Percentiles rank a stretch among this genome's conserved stretches.
Evolutionary conservation across 2,329 filamentous ascomycete species (phyloP).

Genomic region (Trichophyton equinum): DNA sequence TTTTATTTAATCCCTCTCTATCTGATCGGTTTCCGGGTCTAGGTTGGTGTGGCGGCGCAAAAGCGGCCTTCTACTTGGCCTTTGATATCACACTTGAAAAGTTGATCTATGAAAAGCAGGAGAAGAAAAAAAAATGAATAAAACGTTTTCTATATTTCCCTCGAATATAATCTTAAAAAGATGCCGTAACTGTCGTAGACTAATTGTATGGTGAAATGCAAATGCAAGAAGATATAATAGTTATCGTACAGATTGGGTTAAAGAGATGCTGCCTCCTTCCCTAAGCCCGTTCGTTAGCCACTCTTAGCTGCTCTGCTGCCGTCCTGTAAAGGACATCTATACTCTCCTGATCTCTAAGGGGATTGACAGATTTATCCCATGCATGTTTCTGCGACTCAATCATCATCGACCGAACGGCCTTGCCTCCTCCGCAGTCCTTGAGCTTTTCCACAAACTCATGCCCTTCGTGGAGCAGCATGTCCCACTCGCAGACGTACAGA

Average conservation of each 20-base stretch:
- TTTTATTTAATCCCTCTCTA: background rate
- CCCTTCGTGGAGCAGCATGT: slow-evolving; percentile 53
- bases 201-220: background rate
- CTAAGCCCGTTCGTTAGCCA: slow-evolving; percentile 20
- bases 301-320: slow-evolving; percentile 33
- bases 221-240: background rate
- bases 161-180: background rate
- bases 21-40: background rate
- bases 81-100: background rate
- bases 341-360: slow-evolving; percentile 33
- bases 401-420: slow-evolving; percentile 34
- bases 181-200: background rate
- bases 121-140: background rate
- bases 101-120: background rate
- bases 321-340: slow-evolving; percentile 33
- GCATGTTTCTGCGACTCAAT: slow-evolving; percentile 36
- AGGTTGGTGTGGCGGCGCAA: background rate
- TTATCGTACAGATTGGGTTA: background rate
- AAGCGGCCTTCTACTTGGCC: background rate
- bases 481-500: slow-evolving; percentile 52
- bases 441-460: slow-evolving; percentile 33
- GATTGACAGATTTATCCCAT: slow-evolving; percentile 39
- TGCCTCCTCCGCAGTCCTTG: slow-evolving; percentile 25
- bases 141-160: background rate
- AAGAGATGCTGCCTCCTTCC: no score